Evolutionary conservation across 2,329 filamentous ascomycete genomes (phyloP).

Genomic region (Epichloe sibirici): DNA sequence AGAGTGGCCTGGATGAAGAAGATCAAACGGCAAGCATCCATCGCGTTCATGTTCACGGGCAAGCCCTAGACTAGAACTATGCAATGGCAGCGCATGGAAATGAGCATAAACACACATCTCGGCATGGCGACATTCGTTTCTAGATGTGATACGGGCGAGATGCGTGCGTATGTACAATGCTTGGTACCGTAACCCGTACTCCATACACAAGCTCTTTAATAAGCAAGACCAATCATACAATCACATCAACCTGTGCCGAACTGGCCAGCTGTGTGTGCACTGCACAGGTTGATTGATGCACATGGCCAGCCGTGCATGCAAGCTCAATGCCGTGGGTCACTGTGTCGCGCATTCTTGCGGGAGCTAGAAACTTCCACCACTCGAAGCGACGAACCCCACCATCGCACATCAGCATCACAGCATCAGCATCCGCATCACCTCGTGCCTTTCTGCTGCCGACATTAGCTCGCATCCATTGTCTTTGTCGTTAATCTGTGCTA

Average conservation of each 20-base stretch:
- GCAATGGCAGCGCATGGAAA: too few species aligned
- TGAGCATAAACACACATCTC: not conserved
- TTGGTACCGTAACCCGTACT: not conserved
- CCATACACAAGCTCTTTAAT: not conserved
- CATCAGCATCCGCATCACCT: not conserved
- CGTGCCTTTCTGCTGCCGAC: not conserved
- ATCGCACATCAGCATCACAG: not conserved
- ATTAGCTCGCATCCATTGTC: too few species aligned
- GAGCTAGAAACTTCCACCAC: slow-evolving; percentile 14
- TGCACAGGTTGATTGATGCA: not conserved
- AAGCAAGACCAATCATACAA: not conserved
- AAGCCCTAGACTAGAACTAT: not conserved
- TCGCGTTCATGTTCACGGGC: too few species aligned
- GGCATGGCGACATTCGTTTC: not conserved
- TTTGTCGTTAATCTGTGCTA: too few species aligned
- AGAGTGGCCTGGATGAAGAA: not conserved
- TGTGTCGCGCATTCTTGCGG: not conserved
- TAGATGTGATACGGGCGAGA: not conserved
- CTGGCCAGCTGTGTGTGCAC: not conserved
- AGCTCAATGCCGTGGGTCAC: too few species aligned
- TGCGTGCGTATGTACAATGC: not conserved
- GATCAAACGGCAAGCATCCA: not conserved
- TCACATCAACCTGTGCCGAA: not conserved
- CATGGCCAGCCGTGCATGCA: not conserved
- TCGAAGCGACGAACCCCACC: not conserved